Percentiles rank a stretch among this genome's conserved stretches.
These are phyloP conservation scores for Vitis hybrid DNA, from an alignment of 177 flowering plant species.

Conservation along the genomic window DNA sequence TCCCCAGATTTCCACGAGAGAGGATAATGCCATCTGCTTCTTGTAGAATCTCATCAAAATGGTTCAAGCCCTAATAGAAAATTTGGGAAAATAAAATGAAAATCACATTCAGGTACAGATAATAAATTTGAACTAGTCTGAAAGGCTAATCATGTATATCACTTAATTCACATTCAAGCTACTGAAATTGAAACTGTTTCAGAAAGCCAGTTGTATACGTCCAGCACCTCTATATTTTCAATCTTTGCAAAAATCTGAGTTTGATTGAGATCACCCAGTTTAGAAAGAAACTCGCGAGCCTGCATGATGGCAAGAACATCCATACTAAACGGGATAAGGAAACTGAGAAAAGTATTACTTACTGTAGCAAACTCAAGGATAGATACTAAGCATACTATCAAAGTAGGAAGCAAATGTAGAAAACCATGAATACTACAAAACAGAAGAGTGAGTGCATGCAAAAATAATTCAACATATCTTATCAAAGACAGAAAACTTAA, in stretches of 20 bases:
- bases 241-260: constrained; percentile 76
- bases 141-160: no score
- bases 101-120: background rate
- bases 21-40: constrained; percentile 96
- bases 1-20: constrained; percentile 91
- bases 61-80: constrained; percentile 61
- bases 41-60: constrained; percentile 91
- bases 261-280: constrained; percentile 54
- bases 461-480: background rate
- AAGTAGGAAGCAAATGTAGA: background rate
- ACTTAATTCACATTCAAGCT: no score
- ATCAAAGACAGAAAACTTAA: background rate
- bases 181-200: no score
- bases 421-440: background rate
- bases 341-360: background rate
- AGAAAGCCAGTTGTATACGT: no score
- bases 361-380: background rate
- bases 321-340: background rate
- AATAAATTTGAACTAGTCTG: background rate
- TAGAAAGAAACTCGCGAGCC: constrained; percentile 75
- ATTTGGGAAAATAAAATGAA: background rate
- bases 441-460: background rate
- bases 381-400: background rate
- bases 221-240: constrained; percentile 84
- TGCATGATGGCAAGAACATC: constrained; percentile 29